Conservation (phyloP, 2,329 filamentous ascomycete genomes). For the Rutstroemia sp. region DNA sequence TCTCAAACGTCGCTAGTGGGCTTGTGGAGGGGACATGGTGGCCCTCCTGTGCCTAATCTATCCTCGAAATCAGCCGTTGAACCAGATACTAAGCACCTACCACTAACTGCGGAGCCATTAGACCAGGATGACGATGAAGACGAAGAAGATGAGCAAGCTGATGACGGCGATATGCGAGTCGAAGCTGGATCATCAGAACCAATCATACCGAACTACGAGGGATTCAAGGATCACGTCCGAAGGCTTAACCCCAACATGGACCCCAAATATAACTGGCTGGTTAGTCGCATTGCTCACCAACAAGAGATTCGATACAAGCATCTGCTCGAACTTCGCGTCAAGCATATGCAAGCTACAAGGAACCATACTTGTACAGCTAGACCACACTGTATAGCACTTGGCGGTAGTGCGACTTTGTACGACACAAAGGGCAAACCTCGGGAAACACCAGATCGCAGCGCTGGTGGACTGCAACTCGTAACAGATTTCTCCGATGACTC, state of each 20-base stretch:
- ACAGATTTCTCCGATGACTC: constrained; percentile 55
- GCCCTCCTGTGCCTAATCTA: constrained; percentile 49
- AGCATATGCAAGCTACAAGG: constrained; percentile 56
- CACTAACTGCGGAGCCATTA: constrained; percentile 24
- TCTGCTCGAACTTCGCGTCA: constrained; percentile 61
- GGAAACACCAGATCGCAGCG: constrained; percentile 45
- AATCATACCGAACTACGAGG: constrained; percentile 65
- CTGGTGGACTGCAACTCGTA: constrained; percentile 46
- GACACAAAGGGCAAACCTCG: constrained; percentile 53
- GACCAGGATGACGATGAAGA: constrained; percentile 43
- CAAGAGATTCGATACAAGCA: constrained; percentile 74
- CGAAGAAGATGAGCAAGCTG: constrained; percentile 55
- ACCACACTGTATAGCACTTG: constrained; percentile 55
- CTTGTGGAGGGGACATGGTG: constrained; percentile 49
- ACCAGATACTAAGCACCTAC: constrained; percentile 1
- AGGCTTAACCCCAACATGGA: constrained; percentile 66
- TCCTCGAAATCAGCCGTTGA: constrained; percentile 35
- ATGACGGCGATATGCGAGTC: constrained; percentile 54
- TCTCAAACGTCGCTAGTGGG: constrained; percentile 36
- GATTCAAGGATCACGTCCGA: constrained; percentile 69
- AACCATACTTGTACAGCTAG: constrained; percentile 52
- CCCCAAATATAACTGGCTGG: constrained; percentile 52
- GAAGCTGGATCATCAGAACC: constrained; percentile 56
- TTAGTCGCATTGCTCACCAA: constrained; percentile 76
- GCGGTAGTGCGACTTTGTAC: constrained; percentile 56